Conservation (phyloP, 495 filamentous ascomycete species). For the Xylaria nigripes region DNA sequence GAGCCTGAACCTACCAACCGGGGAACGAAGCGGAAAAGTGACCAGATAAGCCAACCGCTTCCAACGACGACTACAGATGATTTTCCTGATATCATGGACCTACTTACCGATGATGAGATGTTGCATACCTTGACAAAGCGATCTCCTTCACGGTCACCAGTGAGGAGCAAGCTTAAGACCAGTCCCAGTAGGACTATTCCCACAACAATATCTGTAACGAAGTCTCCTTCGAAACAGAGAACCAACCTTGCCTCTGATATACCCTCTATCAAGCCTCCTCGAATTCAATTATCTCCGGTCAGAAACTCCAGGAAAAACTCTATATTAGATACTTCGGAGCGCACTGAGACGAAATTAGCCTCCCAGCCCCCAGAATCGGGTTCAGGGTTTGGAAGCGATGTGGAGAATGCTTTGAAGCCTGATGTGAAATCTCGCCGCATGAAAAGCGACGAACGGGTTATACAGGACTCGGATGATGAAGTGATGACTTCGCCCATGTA, state of each 20-base stretch:
- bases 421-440: not conserved
- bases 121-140: slow-evolving; percentile 12
- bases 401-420: not conserved
- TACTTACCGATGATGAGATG: slow-evolving; percentile 25
- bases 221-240: slow-evolving; percentile 9
- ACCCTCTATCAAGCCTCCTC: slow-evolving; percentile 1
- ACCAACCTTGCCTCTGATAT: slow-evolving; percentile 6
- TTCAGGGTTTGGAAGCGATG: slow-evolving; percentile 5
- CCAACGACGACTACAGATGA: slow-evolving; percentile 18
- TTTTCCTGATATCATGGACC: slow-evolving; percentile 35
- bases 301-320: slow-evolving; percentile 11
- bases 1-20: slow-evolving; percentile 36
- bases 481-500: slow-evolving; percentile 22
- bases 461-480: slow-evolving; percentile 47
- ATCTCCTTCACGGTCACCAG: slow-evolving; percentile 23
- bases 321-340: not conserved
- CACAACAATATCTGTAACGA: slow-evolving; percentile 7
- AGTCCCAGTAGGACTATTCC: slow-evolving; percentile 9
- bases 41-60: slow-evolving; percentile 47
- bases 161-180: slow-evolving; percentile 23
- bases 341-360: not conserved
- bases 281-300: slow-evolving; percentile 15
- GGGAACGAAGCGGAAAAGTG: slow-evolving; percentile 66
- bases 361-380: slow-evolving; percentile 1
- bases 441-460: slow-evolving; percentile 22